Evolutionary conservation across 2,329 filamentous ascomycete genomes (phyloP), one percentile per base, ranked within the genome.

Genomic region (Aspergillus neotritici): DNA sequence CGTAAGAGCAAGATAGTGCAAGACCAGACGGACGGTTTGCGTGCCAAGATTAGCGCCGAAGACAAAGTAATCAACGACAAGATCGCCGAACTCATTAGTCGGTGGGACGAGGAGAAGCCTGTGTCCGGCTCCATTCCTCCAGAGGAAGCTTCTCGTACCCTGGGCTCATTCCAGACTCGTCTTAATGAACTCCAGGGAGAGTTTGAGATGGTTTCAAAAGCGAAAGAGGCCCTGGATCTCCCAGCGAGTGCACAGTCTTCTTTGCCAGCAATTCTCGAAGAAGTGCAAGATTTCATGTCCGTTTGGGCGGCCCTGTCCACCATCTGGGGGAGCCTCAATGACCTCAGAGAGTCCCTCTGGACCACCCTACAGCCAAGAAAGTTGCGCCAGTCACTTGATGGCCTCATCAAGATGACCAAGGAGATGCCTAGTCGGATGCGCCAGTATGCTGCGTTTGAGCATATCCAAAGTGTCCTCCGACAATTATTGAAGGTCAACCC

Each of bases 391-490:
- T 86, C 87, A 49, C 83, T 99, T 39, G 91, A 98, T 60, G 84
- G 85, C 37, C 78, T 97, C 41, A 87, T 97, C 65, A 95, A 95
- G 73, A 94, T 94, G 79, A 97, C 90, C 30, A 97, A 95, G 70
- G 91, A 97, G 50, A 97, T 98, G 93, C 93, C 94, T 0, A 95
- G 89, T 67, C 84, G 93, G 47, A 97, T 98, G 91, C 84, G 94
- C 48, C 94, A 98, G 62, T 99, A 99, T 66, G 91, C 94, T 55
- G 94, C 94, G n/a, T 99, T 98, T 63, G 94, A 98, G 67, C 91
- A 98, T 61, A 89, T 98, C 31, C 94, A 98, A 64, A 88, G 82
- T 51, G 86, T 94, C 25, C 79, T 98, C 32, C 86, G 89, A 34
- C 84, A 90, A 49, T 78, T 94, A 37, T 77, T 96, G 51, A 97